A percentile compares a stretch with the other conserved stretches of the same genome.
phyloP scores from a whole-genome alignment of 352 stramenopile genomes.

The Aphanomyces stellatus region DNA sequence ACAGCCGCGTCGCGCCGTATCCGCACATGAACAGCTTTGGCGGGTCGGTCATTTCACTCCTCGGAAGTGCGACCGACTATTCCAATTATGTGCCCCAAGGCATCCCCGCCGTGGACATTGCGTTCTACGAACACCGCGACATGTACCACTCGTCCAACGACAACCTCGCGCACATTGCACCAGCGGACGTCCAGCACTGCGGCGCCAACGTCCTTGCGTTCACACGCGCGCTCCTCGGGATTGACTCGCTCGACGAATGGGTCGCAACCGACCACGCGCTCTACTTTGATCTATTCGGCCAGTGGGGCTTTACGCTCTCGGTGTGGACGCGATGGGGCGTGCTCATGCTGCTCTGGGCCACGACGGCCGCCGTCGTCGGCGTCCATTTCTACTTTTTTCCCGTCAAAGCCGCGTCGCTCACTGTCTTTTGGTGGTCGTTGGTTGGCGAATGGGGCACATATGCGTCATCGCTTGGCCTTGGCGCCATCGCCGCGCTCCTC shows the following conservation, averaged over 20 bases:
- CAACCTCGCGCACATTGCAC: slow-evolving; percentile 1
- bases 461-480: background rate
- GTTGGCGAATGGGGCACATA: background rate
- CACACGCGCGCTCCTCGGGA: background rate
- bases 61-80: background rate
- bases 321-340: background rate
- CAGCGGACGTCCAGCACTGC: background rate
- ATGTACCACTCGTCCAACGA: background rate
- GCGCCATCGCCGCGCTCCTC: background rate
- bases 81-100: background rate
- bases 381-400: background rate
- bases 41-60: background rate
- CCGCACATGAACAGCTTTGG: slow-evolving; percentile 12
- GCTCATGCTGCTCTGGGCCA: background rate
- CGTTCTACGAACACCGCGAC: slow-evolving; percentile 11
- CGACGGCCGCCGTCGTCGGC: background rate
- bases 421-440: background rate
- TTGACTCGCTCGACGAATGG: background rate
- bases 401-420: background rate
- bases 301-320: background rate
- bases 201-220: slow-evolving; percentile 1
- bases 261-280: background rate
- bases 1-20: background rate
- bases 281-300: background rate
- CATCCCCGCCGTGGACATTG: background rate